Evolutionary conservation across 768 basidiomycete genomes (phyloP).

Genomic region (Postia placenta): DNA sequence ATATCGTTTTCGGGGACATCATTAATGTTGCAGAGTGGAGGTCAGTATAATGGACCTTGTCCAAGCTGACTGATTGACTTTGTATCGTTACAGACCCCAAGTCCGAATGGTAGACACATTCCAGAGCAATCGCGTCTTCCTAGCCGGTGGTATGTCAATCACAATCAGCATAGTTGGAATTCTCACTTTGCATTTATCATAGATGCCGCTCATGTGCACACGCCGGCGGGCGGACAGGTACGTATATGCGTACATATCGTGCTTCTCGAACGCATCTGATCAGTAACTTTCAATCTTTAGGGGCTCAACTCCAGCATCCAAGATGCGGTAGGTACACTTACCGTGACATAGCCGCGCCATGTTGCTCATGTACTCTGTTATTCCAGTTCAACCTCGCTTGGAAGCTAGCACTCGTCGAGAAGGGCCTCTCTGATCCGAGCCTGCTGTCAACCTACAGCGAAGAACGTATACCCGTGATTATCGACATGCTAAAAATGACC

Average conservation of each 20-base stretch:
- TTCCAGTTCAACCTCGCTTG: conserved; percentile 24
- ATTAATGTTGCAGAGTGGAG: conserved; percentile 1
- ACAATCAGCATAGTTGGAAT: neutral
- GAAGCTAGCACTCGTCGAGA: conserved; percentile 26
- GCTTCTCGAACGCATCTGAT: too few relatives aligned
- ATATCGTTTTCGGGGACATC: neutral
- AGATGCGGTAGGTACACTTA: conserved; percentile 16
- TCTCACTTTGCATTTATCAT: neutral
- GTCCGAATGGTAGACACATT: conserved; percentile 43
- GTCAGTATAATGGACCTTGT: neutral
- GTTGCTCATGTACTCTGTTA: neutral
- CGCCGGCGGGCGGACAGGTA: conserved; percentile 37
- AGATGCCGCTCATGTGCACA: conserved; percentile 47
- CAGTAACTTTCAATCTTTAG: too few relatives aligned
- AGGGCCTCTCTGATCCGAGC: conserved; percentile 16
- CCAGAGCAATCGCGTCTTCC: conserved; percentile 34
- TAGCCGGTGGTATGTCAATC: conserved; percentile 39
- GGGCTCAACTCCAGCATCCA: conserved; percentile 25
- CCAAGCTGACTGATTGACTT: neutral
- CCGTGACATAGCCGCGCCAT: too few relatives aligned
- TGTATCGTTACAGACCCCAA: conserved; percentile 31
- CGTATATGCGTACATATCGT: too few relatives aligned
- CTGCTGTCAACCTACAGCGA: conserved; percentile 22
- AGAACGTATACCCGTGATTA: conserved; percentile 26
- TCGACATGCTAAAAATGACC: conserved; percentile 22